Evolutionary conservation across 2,329 filamentous ascomycete species (phyloP), one percentile per base, ranked within the genome.

Genomic region (Pyrenophora teres): DNA sequence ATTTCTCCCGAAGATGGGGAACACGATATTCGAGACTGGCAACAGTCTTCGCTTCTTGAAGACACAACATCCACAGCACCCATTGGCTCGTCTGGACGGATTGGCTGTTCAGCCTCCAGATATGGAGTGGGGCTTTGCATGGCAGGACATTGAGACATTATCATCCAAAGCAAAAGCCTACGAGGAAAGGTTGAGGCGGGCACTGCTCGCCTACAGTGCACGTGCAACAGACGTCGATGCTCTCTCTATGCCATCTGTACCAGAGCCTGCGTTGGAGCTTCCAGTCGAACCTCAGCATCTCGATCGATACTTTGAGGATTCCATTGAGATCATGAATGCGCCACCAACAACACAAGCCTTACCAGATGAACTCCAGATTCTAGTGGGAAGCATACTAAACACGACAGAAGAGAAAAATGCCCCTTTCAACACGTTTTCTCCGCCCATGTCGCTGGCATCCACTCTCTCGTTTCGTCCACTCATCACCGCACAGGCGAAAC

Each of bases 11-110:
- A 94, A 50, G 82, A 92, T 59, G 86, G 85, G 85, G 3, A 80
- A 83, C 43, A 77, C 80, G 4, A 84, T 94, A n/a, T 92, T 93
- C 58, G 90, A 95, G 68, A 88, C 87, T 3, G 91, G 90, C 3
- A 84, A 83, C 62, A 93, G 88, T 67, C 74, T 96, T 40, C 83
- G 88, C 6, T 85, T 94, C 46, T 78, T 96, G 40, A 83, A 85
- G 60, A 76, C 78, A 18, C 85, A 88, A 60, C 88, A 94, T 67
- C 82, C 89, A 4, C 78, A 85, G 2, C 89, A 95, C 67, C 85
- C 87, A 0, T 76, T 94, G 36, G 82, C 84, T 12, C 79, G 78
- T 36, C 65, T 77, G n/a, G 76, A 78, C 21, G 75, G 81, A 5
- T 69, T 84, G 5, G 60, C 74, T 10, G 76, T 78, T 9, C 71